phyloP scores from a whole-genome alignment of 352 stramenopile species.

The Plasmopara halstedii region DNA sequence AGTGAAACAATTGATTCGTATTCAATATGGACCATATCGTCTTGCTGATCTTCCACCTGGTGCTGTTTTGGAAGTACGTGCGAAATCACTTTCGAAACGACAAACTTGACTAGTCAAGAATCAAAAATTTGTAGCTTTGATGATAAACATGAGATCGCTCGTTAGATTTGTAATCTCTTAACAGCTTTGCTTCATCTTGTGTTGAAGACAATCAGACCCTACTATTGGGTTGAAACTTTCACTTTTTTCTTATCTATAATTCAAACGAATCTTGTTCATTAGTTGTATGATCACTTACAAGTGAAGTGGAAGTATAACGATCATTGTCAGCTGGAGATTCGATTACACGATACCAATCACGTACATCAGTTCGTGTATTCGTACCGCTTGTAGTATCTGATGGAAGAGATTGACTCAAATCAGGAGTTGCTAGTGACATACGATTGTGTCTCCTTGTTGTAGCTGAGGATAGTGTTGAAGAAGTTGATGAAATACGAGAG shows the following conservation, averaged over 20 bases:
- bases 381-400: conserved; percentile 4
- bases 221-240: conserved; percentile 7
- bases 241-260: conserved; percentile 29
- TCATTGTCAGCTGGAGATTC: conserved; percentile 34
- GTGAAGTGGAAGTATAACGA: conserved; percentile 22
- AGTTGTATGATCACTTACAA: conserved; percentile 27
- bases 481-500: conserved; percentile 35
- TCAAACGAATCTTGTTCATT: conserved; percentile 53
- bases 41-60: conserved; percentile 68
- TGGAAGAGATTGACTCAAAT: conserved; percentile 14
- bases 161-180: no score
- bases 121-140: conserved; percentile 11
- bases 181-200: no score
- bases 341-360: conserved; percentile 55
- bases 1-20: conserved; percentile 84
- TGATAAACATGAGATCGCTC: no score
- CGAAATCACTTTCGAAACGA: conserved; percentile 33
- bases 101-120: no score
- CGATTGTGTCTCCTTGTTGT: conserved; percentile 18
- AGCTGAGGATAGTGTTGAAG: conserved; percentile 24
- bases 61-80: conserved; percentile 65
- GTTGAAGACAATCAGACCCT: no score
- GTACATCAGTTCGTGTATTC: conserved; percentile 16
- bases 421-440: conserved; percentile 23
- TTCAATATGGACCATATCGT: conserved; percentile 85